A percentile compares a stretch with the other conserved stretches of the same genome.
Conservation (phyloP, 331 rosid genomes). For the Stylosanthes scabra region DNA sequence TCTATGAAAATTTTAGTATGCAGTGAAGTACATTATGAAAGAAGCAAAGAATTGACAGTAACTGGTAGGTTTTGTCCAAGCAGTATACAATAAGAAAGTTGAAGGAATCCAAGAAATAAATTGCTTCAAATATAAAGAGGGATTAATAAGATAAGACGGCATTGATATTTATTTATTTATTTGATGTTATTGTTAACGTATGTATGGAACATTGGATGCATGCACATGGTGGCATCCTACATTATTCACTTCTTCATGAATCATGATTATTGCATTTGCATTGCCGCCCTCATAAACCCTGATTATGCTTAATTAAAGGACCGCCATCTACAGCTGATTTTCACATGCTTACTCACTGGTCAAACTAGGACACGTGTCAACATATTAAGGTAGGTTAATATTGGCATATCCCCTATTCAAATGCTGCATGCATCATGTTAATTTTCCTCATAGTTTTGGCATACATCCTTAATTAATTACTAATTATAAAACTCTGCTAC, state of each 20-base stretch:
- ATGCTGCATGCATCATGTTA: too few species aligned
- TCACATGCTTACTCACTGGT: too few species aligned
- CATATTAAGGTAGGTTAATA: too few species aligned
- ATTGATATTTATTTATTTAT: slow-evolving; percentile 26
- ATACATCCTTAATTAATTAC: too few species aligned
- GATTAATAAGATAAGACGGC: slow-evolving; percentile 37
- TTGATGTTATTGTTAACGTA: slow-evolving; percentile 32
- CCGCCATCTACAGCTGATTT: too few species aligned
- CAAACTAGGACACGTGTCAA: too few species aligned
- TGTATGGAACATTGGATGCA: slow-evolving; percentile 42
- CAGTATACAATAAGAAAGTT: slow-evolving; percentile 1
- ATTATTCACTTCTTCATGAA: slow-evolving; percentile 6
- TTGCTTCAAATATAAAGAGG: not conserved
- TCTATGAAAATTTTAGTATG: too few species aligned
- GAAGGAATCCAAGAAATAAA: slow-evolving; percentile 39
- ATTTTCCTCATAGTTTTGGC: too few species aligned
- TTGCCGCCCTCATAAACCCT: slow-evolving; percentile 41
- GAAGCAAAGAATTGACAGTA: slow-evolving; percentile 1
- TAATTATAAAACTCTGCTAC: too few species aligned
- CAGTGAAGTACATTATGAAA: slow-evolving; percentile 1
- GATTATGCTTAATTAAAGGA: not conserved
- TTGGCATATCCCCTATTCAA: too few species aligned
- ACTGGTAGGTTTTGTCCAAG: not conserved
- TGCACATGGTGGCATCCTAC: slow-evolving; percentile 50
- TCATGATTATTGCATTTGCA: slow-evolving; percentile 34